A percentile compares a stretch with the other conserved stretches of the same genome.
Evolutionary conservation across 192 early-diverging fungal species (phyloP).

Genomic region (Umbelopsis ramanniana): DNA sequence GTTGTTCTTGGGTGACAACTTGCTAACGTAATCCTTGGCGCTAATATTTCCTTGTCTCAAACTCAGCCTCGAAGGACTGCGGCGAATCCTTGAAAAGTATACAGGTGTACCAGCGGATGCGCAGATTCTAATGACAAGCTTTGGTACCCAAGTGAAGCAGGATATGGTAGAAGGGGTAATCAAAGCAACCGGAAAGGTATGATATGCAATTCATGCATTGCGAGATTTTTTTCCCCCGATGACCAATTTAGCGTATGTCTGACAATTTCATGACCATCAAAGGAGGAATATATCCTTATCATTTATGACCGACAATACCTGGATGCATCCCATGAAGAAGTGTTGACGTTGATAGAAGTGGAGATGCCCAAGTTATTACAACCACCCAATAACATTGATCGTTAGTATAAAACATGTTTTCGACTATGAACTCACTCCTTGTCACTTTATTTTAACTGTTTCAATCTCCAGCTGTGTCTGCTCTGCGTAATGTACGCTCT

Average conservation of each 20-base stretch:
- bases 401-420: background rate
- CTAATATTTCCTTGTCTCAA: slow-evolving; percentile 6
- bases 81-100: slow-evolving; percentile 43
- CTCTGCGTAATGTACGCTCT: background rate
- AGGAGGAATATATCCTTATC: slow-evolving; percentile 60
- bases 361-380: slow-evolving; percentile 38
- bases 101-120: slow-evolving; percentile 47
- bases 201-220: slow-evolving; percentile 11
- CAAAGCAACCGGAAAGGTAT: slow-evolving; percentile 49
- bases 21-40: background rate
- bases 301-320: slow-evolving; percentile 56
- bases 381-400: background rate
- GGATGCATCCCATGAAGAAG: slow-evolving; percentile 44
- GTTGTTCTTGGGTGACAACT: background rate
- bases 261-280: background rate
- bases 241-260: background rate
- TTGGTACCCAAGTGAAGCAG: slow-evolving; percentile 51
- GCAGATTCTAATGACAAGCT: slow-evolving; percentile 60
- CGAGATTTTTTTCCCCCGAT: background rate
- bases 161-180: slow-evolving; percentile 49
- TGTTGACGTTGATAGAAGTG: slow-evolving; percentile 46
- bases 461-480: background rate
- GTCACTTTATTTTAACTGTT: background rate
- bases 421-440: too few species aligned
- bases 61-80: slow-evolving; percentile 36